phyloP scores from a whole-genome alignment of 805 yeast genomes.

The Torulaspora delbrueckii region DNA sequence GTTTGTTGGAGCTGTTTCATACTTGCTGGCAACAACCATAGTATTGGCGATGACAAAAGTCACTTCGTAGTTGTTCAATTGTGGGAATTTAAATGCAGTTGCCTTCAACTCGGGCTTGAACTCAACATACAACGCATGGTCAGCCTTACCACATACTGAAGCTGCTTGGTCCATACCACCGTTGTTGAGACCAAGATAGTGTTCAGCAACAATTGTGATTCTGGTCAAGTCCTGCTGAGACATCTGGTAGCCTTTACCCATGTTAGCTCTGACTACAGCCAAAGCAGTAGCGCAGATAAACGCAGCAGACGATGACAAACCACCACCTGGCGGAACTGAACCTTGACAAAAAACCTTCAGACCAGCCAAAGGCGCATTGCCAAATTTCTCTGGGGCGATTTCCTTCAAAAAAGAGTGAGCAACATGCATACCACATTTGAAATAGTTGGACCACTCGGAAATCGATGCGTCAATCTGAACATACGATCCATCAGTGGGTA shows the following conservation, averaged over 20 bases:
- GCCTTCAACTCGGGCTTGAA: slow-evolving; percentile 57
- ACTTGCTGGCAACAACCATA: slow-evolving; percentile 57
- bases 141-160: slow-evolving; percentile 55
- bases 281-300: slow-evolving; percentile 61
- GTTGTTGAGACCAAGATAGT: slow-evolving; percentile 66
- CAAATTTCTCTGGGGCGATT: slow-evolving; percentile 28
- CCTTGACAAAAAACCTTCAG: slow-evolving; percentile 54
- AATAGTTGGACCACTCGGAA: slow-evolving; percentile 61
- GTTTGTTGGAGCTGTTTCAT: slow-evolving; percentile 63
- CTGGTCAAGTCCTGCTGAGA: slow-evolving; percentile 50
- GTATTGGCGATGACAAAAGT: slow-evolving; percentile 61
- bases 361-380: slow-evolving; percentile 39
- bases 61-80: slow-evolving; percentile 39
- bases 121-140: slow-evolving; percentile 54
- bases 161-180: slow-evolving; percentile 85
- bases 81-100: slow-evolving; percentile 51
- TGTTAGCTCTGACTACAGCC: slow-evolving; percentile 51
- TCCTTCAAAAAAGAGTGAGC: slow-evolving; percentile 47
- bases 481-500: slow-evolving; percentile 40
- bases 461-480: slow-evolving; percentile 45
- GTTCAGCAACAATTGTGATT: slow-evolving; percentile 63
- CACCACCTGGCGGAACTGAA: slow-evolving; percentile 67
- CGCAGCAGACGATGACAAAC: slow-evolving; percentile 70
- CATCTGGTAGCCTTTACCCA: slow-evolving; percentile 35
- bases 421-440: slow-evolving; percentile 59